Base-by-base conservation (phyloP, 202 grass and related monocot species). In the Schoenoplectus triqueter region DNA sequence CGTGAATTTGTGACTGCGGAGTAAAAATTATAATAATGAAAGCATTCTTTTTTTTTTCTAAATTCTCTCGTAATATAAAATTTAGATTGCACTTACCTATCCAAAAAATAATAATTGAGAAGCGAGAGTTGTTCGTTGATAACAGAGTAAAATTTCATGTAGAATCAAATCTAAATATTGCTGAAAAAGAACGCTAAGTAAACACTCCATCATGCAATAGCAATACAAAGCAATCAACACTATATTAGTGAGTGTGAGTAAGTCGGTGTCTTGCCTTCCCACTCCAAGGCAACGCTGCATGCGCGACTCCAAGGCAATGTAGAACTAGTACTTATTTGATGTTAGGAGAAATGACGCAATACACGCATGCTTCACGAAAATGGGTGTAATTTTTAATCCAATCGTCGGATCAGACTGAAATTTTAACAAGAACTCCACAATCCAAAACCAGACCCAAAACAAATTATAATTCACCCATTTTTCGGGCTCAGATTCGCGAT, bases 241-340 rank as follows among this genome's bases (percentile, higher is more conserved):
- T 60, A n/a, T 62, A 80, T 45, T n/a, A 59, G 22, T 67, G 7
- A 61, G 15, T 57, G 10, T 5, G 7, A 44, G 40, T 60, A 40
- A 80, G 52, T 60, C 76, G 22, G 51, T 56, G 61, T 10, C 10
- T 3, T 65, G 22, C 0, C 3, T 11, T 20, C 57, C n/a, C 60
- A 80, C 8, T 64, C 11, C 42, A 81, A 63, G 57, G 14, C 41
- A 63, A 15, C n/a, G 15, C 40, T 11, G 59, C 78, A 81, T 65
- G 78, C 78, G 78, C 66, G 78, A 81, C 41, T 19, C 31, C 31
- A 31, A 31, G 31, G 31, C 31, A 31, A 0, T 31, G 31, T 31
- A 31, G 31, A 31, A 31, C 31, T 31, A 31, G 31, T 31, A 31
- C 31, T 31, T 31, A 31, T 31, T 31, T 31, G 31, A 31, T 31